Percentiles rank a stretch among this genome's conserved stretches.
Evolutionary conservation across 2,329 filamentous ascomycete species (phyloP).

Genomic region (Diaporthe ampelina): DNA sequence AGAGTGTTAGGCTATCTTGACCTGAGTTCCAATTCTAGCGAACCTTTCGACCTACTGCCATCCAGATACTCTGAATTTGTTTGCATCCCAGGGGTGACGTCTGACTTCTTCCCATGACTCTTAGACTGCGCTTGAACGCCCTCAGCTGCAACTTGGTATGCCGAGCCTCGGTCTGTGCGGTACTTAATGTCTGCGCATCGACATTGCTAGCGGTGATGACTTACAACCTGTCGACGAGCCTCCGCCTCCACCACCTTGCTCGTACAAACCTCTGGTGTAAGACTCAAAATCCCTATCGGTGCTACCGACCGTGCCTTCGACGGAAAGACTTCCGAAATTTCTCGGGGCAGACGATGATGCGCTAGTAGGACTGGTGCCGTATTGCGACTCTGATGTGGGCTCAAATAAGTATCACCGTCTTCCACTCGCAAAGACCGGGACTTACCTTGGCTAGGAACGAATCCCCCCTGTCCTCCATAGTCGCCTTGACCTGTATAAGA

Average conservation of each 20-base stretch:
- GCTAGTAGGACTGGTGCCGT: background rate
- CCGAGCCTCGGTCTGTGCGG: constrained; percentile 26
- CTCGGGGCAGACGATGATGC: background rate
- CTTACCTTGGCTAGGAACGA: background rate
- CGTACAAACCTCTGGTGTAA: constrained; percentile 3
- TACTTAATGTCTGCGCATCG: background rate
- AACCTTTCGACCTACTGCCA: constrained; percentile 4
- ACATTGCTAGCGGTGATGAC: background rate
- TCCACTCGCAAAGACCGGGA: background rate
- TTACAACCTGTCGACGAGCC: constrained; percentile 5
- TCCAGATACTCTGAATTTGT: constrained; percentile 28
- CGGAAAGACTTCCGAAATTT: background rate
- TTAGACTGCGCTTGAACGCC: background rate
- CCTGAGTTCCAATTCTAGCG: background rate
- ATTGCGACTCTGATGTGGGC: background rate
- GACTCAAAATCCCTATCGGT: background rate
- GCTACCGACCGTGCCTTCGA: background rate
- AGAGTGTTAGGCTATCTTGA: background rate
- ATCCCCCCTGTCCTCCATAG: constrained; percentile 4
- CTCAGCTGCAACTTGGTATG: constrained; percentile 5
- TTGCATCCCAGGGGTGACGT: constrained; percentile 4
- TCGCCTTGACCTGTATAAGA: background rate
- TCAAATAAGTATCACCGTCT: background rate
- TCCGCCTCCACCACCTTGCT: constrained; percentile 15
- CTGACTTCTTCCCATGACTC: background rate